phyloP scores from a whole-genome alignment of 768 basidiomycete species.

The Pholiota conissans region DNA sequence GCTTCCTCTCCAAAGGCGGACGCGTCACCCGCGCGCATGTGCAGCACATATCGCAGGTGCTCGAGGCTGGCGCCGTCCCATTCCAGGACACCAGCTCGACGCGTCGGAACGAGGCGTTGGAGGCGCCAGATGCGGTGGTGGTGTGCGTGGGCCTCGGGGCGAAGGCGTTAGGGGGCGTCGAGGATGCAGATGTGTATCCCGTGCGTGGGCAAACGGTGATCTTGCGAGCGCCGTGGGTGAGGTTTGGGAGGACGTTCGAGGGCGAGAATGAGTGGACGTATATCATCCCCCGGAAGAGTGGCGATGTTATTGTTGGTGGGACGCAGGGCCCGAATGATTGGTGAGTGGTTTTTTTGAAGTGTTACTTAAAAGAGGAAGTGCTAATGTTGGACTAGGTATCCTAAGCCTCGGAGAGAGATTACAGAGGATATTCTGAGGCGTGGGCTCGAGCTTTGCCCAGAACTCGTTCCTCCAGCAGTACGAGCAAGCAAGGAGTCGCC shows the following conservation, averaged over 20 bases:
- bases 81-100: conserved; percentile 17
- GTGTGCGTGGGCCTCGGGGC: conserved; percentile 80
- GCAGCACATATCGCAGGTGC: conserved; percentile 60
- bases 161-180: conserved; percentile 73
- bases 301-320: conserved; percentile 64
- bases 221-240: conserved; percentile 66
- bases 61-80: conserved; percentile 38
- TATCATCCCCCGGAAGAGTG: conserved; percentile 60
- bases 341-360: conserved; percentile 31
- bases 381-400: too few species aligned
- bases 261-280: conserved; percentile 51
- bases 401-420: conserved; percentile 63
- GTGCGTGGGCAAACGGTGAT: conserved; percentile 85
- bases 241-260: conserved; percentile 49
- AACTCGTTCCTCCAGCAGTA: conserved; percentile 55
- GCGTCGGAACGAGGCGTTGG: neutral
- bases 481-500: conserved; percentile 38
- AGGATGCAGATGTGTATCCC: conserved; percentile 72
- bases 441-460: conserved; percentile 52
- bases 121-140: conserved; percentile 47
- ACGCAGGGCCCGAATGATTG: conserved; percentile 61
- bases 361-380: too few species aligned
- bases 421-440: conserved; percentile 57
- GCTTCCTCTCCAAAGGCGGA: conserved; percentile 60
- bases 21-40: conserved; percentile 44